These are phyloP conservation scores for Avena atlantica DNA, from an alignment of 176 grass and related monocot species.

Conservation along the genomic window DNA sequence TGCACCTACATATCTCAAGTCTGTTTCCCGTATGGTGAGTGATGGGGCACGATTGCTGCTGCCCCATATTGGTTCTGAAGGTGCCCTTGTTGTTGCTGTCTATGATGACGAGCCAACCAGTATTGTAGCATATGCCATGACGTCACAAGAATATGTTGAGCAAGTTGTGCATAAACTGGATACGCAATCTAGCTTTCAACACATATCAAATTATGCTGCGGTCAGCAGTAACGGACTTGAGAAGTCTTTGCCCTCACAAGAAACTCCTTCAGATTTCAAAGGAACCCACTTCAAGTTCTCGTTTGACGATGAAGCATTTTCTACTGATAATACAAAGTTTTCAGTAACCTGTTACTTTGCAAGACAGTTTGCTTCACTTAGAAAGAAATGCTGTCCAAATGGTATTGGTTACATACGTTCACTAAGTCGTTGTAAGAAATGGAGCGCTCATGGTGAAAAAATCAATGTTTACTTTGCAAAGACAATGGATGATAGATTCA, in stretches of 20 bases:
- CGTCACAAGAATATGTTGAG: conserved; percentile 61
- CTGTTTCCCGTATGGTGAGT: conserved; percentile 53
- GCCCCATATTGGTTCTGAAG: conserved; percentile 60
- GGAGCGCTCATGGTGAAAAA: conserved; percentile 93
- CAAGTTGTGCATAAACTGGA: conserved; percentile 49
- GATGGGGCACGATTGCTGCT: conserved; percentile 76
- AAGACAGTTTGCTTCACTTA: conserved; percentile 75
- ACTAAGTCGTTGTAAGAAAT: conserved; percentile 86
- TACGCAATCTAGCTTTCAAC: conserved; percentile 22
- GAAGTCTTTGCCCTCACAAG: conserved; percentile 46
- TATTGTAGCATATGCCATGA: conserved; percentile 81
- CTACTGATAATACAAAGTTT: conserved; percentile 75
- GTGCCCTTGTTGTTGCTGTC: conserved; percentile 67
- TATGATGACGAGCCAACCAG: conserved; percentile 95
- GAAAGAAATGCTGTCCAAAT: conserved; percentile 71
- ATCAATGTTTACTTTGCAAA: conserved; percentile 97
- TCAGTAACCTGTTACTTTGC: conserved; percentile 87
- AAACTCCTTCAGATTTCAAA: conserved; percentile 53
- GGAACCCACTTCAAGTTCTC: conserved; percentile 72
- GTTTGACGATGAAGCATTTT: conserved; percentile 75
- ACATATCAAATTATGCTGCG: conserved; percentile 29
- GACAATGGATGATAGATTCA: conserved; percentile 90
- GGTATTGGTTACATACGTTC: conserved; percentile 80
- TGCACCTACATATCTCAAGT: conserved; percentile 63
- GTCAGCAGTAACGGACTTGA: conserved; percentile 36